Evolutionary conservation across 306 rosid species (phyloP).

Genomic region (Mimosa pudica): DNA sequence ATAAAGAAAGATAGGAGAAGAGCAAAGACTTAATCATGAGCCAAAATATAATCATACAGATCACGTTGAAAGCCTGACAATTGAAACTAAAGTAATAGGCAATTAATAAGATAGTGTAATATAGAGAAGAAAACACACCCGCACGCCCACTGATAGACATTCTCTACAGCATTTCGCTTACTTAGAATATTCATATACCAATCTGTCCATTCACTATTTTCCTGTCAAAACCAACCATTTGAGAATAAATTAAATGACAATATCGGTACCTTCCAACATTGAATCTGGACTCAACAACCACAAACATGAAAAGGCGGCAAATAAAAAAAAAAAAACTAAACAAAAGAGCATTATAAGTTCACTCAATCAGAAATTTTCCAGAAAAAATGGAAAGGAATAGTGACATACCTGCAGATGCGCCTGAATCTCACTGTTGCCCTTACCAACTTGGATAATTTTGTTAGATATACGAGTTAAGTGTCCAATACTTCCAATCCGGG

Average conservation of each 20-base stretch:
- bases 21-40: background rate
- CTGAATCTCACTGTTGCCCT: slow-evolving; percentile 65
- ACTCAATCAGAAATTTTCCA: slow-evolving; percentile 21
- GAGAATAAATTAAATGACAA: slow-evolving; percentile 28
- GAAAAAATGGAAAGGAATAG: slow-evolving; percentile 24
- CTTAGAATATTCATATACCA: slow-evolving; percentile 70
- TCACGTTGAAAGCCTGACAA: background rate
- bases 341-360: slow-evolving; percentile 9
- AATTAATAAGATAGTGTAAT: background rate
- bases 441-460: slow-evolving; percentile 81
- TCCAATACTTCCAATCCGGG: slow-evolving; percentile 90
- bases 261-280: slow-evolving; percentile 6
- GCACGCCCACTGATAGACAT: slow-evolving; percentile 93
- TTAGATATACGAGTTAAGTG: slow-evolving; percentile 92
- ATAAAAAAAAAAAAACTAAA: slow-evolving; percentile 24
- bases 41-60: background rate
- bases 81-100: background rate
- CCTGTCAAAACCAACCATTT: slow-evolving; percentile 51
- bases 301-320: slow-evolving; percentile 6
- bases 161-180: slow-evolving; percentile 78
- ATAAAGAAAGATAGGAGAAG: background rate
- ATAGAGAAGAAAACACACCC: slow-evolving; percentile 70
- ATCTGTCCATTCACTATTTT: slow-evolving; percentile 78
- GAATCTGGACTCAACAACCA: slow-evolving; percentile 8
- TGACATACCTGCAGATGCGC: slow-evolving; percentile 68